These are phyloP conservation scores for Wickerhamomyces sydowiorum DNA, from an alignment of 805 yeast species.

Conservation along the genomic window DNA sequence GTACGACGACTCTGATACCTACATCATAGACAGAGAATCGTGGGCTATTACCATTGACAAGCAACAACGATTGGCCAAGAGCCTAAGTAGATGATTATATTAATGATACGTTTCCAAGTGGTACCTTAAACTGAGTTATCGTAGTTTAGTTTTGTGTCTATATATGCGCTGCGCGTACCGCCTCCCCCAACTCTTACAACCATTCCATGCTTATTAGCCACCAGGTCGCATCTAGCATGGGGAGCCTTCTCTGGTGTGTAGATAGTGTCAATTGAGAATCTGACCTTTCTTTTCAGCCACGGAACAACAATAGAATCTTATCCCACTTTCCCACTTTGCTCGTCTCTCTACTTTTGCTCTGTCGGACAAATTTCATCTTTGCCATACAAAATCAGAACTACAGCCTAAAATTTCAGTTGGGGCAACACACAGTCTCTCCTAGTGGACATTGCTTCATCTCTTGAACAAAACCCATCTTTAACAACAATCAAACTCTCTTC, in stretches of 20 bases:
- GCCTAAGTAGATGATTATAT: slow-evolving; percentile 1
- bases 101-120: background rate
- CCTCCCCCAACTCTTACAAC: too few species aligned
- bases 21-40: slow-evolving; percentile 28
- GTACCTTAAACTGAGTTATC: too few species aligned
- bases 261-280: background rate
- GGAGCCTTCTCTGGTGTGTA: too few species aligned
- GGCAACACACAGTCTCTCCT: slow-evolving; percentile 1
- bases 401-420: slow-evolving; percentile 4
- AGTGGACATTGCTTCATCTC: slow-evolving; percentile 1
- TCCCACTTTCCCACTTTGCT: background rate
- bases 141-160: background rate
- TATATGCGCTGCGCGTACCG: background rate
- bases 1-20: background rate
- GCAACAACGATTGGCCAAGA: slow-evolving; percentile 28
- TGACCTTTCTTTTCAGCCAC: too few species aligned
- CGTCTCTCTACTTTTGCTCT: background rate
- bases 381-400: background rate
- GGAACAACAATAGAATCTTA: too few species aligned
- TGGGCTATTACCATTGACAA: slow-evolving; percentile 39
- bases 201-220: too few species aligned
- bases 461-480: background rate
- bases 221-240: too few species aligned
- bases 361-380: background rate
- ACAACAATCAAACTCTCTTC: background rate